Base-by-base conservation (phyloP, 1,284 basidiomycete species). In the Pseudozyma tsukubaensis region DNA sequence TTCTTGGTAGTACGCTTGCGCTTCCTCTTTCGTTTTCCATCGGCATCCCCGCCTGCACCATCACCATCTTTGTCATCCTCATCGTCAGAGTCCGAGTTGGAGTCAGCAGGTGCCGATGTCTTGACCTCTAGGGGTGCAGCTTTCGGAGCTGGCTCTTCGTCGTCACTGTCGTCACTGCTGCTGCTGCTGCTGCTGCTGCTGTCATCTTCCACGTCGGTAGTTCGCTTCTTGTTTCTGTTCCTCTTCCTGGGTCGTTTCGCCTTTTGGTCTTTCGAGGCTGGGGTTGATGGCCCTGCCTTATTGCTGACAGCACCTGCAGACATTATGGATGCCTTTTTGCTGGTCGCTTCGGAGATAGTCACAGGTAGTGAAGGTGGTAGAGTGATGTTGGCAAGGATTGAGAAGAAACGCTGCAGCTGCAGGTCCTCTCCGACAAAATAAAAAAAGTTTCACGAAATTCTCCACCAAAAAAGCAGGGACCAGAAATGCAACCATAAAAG, bases 11-110 rank as follows among this genome's bases (percentile, higher is more conserved):
- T 58, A 54, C 72, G 59, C 51, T 75, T 75, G 3, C 72, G 62
- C 63, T 75, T 75, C 29, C 72, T 54, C 50, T 75, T 75, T 34
- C 67, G 63, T 47, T 75, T 75, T 4, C 47, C 72, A 32, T 60
- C 66, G 10, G 34, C 56, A 12, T 67, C 50, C 24, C 37, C 63
- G 37, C 34, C 50, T 34, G 44, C 66, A 14, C 37, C 37, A 24
- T 44, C 56, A 43, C 49, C 51, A 36, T 60, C 55, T 29, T 50
- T 50, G 16, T 67, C 60, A 39, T 52, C 50, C 37, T 34, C 16
- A 13, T 55, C 43, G 2, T 47, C 43, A 39, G 16, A n/a, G 49
- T 49, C 54, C 14, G 59, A 50, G 5, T 55, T 43, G 14, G 34
- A 37, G 8, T 59, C 58, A 2, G 50, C 35, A 12, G 37, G 9